Conservation (phyloP, 169 alveolate species). For the Eimeria sp. region DNA sequence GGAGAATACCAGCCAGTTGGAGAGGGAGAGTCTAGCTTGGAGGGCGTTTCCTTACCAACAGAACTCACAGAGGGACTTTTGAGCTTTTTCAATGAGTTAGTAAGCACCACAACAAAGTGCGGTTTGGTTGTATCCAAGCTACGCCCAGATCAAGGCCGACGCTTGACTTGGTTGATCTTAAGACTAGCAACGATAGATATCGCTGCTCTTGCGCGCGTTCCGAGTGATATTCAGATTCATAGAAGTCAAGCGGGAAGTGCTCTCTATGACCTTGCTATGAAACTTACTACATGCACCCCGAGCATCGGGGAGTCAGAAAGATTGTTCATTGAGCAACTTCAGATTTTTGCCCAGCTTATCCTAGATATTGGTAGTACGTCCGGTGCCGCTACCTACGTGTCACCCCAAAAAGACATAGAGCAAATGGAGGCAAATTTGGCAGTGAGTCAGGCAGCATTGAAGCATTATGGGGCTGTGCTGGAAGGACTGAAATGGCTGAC, state of each 20-base stretch:
- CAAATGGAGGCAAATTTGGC: not conserved
- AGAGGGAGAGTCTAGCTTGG: not conserved
- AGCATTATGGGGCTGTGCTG: not conserved
- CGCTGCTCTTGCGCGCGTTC: not conserved
- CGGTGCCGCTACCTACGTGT: not conserved
- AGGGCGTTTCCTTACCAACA: not conserved
- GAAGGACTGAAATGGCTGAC: not conserved
- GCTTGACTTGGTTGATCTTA: not conserved
- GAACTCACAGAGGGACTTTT: not conserved
- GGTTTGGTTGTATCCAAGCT: not conserved
- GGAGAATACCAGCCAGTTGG: not conserved
- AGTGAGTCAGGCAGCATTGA: not conserved
- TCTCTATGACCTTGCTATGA: not conserved
- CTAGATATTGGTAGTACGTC: not conserved
- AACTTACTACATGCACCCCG: not conserved
- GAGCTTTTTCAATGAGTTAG: not conserved
- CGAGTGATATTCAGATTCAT: not conserved
- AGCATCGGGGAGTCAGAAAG: not conserved
- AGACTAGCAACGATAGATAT: not conserved
- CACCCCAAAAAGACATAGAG: not conserved
- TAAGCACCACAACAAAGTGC: not conserved
- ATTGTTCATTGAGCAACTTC: not conserved
- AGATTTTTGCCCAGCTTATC: not conserved
- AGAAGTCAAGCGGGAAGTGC: not conserved
- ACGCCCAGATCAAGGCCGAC: no score